Base-by-base conservation (phyloP, 805 yeast species). In the Pichia scutulata region DNA sequence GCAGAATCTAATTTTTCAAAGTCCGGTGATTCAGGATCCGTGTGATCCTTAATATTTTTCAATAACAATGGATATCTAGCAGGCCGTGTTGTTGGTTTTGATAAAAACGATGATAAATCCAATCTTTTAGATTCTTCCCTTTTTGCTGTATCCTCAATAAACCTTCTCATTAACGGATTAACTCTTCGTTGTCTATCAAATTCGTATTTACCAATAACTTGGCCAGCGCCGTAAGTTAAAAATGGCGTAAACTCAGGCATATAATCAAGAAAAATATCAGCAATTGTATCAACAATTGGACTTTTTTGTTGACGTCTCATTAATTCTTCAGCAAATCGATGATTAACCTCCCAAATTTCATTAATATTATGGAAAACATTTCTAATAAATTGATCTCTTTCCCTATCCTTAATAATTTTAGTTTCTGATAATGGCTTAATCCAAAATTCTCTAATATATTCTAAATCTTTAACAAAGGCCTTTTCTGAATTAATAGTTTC, bases 11-110 rank as follows among this genome's bases (percentile, higher is more conserved):
- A 71, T 57, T 82, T 78, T 48, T 77, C 78, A 60, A 76, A 77
- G 57, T 90, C 97, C 1, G 87, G 82, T 8, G 82, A 76, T 24
- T 81, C 86, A n/a, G 84, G 83, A 48, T 76, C 78, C 0, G 98
- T 89, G 55, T 81, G 79, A 64, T 93, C 92, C 56, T 88, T 72
- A 36, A 93, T 86, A 44, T 92, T 93, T 51, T 80, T 83, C 22
- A 92, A 73, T 51, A 93, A 73, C 46, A 93, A 70, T 56, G 95
- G 96, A 68, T 93, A 93, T 57, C 98, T 75, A 10, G 97, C 98
- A 30, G 97, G 89, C 64, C 99, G 79, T 16, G 97, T 89, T 2
- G 96, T 90, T 47, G 98, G 97, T 62, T 92, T 95, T 7, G 96
- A 88, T 55, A 93, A 74, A 61, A 89, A 93, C 0, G 98, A 93